phyloP scores from a whole-genome alignment of 2,329 filamentous ascomycete species.

The Colletotrichum sp. region DNA sequence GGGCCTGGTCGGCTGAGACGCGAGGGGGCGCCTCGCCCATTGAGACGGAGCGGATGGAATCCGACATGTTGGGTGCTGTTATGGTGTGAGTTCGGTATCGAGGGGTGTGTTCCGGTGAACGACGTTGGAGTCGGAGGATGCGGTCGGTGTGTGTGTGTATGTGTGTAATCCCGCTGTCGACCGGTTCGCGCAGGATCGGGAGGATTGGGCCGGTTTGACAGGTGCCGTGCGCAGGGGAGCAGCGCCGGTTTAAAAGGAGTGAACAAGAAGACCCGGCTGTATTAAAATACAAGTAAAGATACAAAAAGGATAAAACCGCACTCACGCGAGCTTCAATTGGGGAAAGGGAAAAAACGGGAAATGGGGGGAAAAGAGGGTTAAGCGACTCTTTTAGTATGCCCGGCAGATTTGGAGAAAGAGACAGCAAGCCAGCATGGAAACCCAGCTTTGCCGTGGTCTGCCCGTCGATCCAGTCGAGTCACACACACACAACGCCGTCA shows the following conservation, averaged over 20 bases:
- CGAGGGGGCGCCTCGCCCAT: slow-evolving; percentile 6
- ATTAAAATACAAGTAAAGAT: background rate
- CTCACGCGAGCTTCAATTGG: background rate
- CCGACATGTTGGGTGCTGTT: background rate
- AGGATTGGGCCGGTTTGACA: background rate
- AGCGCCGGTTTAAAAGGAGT: background rate
- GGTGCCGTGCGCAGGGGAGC: background rate
- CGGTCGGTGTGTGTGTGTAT: background rate
- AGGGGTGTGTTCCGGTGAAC: background rate
- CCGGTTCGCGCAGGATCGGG: background rate
- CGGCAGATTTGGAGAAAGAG: background rate
- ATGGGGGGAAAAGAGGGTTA: background rate
- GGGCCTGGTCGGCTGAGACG: slow-evolving; percentile 26
- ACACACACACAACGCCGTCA: background rate
- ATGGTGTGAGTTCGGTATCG: background rate
- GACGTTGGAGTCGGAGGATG: background rate
- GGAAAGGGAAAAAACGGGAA: background rate
- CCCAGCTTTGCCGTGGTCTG: background rate
- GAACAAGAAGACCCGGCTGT: background rate
- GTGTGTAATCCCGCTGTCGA: background rate
- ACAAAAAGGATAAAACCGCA: background rate
- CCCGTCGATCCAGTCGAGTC: background rate
- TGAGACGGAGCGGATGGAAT: background rate
- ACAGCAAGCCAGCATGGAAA: background rate
- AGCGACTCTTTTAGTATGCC: slow-evolving; percentile 12